phyloP scores from a whole-genome alignment of 345 rosid genomes.

The Firmiana major region DNA sequence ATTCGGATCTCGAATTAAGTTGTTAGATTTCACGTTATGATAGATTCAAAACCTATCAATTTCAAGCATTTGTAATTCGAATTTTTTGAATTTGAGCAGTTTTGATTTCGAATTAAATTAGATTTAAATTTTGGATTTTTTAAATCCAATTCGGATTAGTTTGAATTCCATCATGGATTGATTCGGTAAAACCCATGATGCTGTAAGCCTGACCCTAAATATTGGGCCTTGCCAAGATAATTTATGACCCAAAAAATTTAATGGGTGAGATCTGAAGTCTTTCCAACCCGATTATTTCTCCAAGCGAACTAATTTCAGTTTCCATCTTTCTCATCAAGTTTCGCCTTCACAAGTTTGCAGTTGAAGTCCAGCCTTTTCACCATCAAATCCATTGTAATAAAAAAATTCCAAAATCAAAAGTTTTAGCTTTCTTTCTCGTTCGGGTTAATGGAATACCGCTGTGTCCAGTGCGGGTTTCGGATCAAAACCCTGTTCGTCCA shows the following conservation, averaged over 20 bases:
- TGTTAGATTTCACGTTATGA: no score
- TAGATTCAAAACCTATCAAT: no score
- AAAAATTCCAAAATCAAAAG: background rate
- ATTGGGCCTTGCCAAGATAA: background rate
- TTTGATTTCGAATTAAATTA: no score
- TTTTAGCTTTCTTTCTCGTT: background rate
- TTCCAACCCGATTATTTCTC: background rate
- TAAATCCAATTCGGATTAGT: no score
- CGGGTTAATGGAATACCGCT: constrained; percentile 39
- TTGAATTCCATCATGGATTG: no score
- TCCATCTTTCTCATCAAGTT: no score
- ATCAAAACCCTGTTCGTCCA: constrained; percentile 59
- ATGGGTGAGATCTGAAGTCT: background rate
- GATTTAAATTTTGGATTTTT: no score
- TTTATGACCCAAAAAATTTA: background rate
- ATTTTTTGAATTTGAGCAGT: no score
- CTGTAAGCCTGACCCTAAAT: background rate
- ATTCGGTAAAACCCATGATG: no score
- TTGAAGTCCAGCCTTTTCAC: background rate
- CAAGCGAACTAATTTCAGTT: background rate
- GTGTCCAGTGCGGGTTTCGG: constrained; percentile 60
- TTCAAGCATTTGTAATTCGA: no score
- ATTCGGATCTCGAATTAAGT: no score
- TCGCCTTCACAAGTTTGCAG: background rate
- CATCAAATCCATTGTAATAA: background rate